phyloP scores from a whole-genome alignment of 2,329 filamentous ascomycete genomes.

The Emmonsia crescens region DNA sequence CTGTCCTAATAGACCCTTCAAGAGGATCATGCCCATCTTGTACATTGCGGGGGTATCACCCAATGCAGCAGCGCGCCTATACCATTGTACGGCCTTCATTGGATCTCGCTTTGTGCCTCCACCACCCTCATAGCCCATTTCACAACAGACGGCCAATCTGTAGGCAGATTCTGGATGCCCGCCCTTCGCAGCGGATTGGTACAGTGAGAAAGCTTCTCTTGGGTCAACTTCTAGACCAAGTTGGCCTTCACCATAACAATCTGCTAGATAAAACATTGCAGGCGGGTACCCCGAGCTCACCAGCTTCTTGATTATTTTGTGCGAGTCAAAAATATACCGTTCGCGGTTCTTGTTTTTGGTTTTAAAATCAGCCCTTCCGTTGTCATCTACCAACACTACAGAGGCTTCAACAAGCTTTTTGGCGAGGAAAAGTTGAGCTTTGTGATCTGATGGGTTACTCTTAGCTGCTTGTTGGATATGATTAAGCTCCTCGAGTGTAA shows the following conservation, averaged over 20 bases:
- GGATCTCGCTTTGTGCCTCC: slow-evolving; percentile 87
- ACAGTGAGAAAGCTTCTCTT: slow-evolving; percentile 86
- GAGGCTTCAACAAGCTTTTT: slow-evolving; percentile 81
- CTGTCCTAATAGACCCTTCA: slow-evolving; percentile 90
- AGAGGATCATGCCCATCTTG: slow-evolving; percentile 90
- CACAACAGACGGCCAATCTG: slow-evolving; percentile 90
- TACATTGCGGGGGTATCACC: slow-evolving; percentile 95
- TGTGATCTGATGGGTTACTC: slow-evolving; percentile 60
- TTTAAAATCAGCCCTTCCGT: slow-evolving; percentile 57
- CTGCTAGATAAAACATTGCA: slow-evolving; percentile 88
- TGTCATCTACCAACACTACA: slow-evolving; percentile 65
- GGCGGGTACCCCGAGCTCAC: slow-evolving; percentile 61
- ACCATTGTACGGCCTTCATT: slow-evolving; percentile 95
- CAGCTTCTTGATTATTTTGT: slow-evolving; percentile 87
- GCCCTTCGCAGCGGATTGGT: slow-evolving; percentile 84
- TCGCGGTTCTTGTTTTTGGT: slow-evolving; percentile 58
- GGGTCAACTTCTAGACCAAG: slow-evolving; percentile 71
- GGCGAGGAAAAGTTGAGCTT: slow-evolving; percentile 60
- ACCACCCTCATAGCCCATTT: slow-evolving; percentile 88
- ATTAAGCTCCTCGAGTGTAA: slow-evolving; percentile 71
- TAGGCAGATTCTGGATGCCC: slow-evolving; percentile 83
- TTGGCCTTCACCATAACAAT: slow-evolving; percentile 72
- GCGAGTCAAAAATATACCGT: slow-evolving; percentile 70
- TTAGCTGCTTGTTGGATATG: slow-evolving; percentile 59
- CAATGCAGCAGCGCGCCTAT: slow-evolving; percentile 79